Percentiles rank a stretch among this genome's conserved stretches.
Conservation (phyloP, 495 filamentous ascomycete genomes). For the Podospora australis region DNA sequence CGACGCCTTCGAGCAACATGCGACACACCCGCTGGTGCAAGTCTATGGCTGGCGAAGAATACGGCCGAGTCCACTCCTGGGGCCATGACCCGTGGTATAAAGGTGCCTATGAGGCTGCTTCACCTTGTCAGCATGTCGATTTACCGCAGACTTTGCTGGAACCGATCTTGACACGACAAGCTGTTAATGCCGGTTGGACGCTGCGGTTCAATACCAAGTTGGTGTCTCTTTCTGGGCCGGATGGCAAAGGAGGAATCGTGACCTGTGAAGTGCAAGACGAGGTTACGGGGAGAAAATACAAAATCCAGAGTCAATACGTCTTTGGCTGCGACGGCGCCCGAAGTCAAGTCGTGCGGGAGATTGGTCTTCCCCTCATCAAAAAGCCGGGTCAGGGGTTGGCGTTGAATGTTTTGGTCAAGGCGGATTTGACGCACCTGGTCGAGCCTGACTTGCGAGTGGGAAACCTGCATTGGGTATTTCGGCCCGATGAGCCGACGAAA, state of each 20-base stretch:
- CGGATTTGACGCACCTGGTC: constrained; percentile 46
- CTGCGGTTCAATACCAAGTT: constrained; percentile 41
- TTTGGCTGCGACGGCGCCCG: constrained; percentile 54
- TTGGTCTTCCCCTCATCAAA: constrained; percentile 42
- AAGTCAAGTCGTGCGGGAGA: constrained; percentile 45
- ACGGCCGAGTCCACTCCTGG: constrained; percentile 47
- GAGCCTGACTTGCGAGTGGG: constrained; percentile 39
- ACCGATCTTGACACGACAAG: constrained; percentile 43
- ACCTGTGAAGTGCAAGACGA: constrained; percentile 36
- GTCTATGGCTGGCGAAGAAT: constrained; percentile 51
- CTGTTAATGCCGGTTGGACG: constrained; percentile 35
- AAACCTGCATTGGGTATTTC: constrained; percentile 50
- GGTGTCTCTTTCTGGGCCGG: constrained; percentile 21
- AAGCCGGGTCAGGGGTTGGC: constrained; percentile 49
- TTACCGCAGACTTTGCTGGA: constrained; percentile 49
- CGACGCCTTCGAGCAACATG: constrained; percentile 36
- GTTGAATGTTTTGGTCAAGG: constrained; percentile 47
- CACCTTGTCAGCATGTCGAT: constrained; percentile 42
- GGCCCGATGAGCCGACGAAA: constrained; percentile 28
- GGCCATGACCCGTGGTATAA: constrained; percentile 43
- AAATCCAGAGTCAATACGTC: constrained; percentile 46
- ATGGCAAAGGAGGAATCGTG: background rate
- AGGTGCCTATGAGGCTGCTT: constrained; percentile 48
- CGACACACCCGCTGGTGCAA: constrained; percentile 49
- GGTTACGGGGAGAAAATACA: constrained; percentile 35